Percentiles rank a stretch among this genome's conserved stretches.
Evolutionary conservation across 2,329 filamentous ascomycete genomes (phyloP).

Genomic region (Annulohypoxylon truncatum): DNA sequence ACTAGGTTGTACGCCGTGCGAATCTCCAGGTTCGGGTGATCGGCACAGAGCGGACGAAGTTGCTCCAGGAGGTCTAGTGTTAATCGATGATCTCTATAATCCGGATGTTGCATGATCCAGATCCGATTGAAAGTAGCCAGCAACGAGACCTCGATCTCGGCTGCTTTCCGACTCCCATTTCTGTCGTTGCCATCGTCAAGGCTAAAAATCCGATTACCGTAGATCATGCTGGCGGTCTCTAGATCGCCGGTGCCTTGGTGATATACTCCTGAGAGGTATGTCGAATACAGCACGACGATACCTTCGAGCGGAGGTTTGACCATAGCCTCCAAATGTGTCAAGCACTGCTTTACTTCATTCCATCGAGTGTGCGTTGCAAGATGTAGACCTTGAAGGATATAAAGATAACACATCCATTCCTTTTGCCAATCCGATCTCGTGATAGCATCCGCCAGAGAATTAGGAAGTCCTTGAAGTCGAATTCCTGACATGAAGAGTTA

Average conservation of each 20-base stretch:
- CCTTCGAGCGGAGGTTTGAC: conserved; percentile 56
- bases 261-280: conserved; percentile 81
- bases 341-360: conserved; percentile 68
- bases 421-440: conserved; percentile 72
- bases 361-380: conserved; percentile 78
- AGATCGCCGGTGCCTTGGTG: conserved; percentile 82
- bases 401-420: conserved; percentile 74
- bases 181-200: conserved; percentile 58
- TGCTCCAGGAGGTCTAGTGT: conserved; percentile 72
- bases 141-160: conserved; percentile 72
- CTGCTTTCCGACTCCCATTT: conserved; percentile 58
- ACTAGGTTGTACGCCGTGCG: conserved; percentile 82
- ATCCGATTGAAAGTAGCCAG: conserved; percentile 75
- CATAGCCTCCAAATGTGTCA: conserved; percentile 64
- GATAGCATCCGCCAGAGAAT: conserved; percentile 69
- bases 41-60: conserved; percentile 74
- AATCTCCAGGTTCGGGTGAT: conserved; percentile 79
- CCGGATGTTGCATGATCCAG: conserved; percentile 76
- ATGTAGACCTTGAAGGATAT: conserved; percentile 77
- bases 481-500: conserved; percentile 42
- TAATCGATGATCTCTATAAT: conserved; percentile 66
- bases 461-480: conserved; percentile 55
- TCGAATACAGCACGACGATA: conserved; percentile 65
- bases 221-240: conserved; percentile 73
- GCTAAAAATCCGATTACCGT: conserved; percentile 70